Conservation (phyloP, 345 rosid species). For the Nasturtium officinale region DNA sequence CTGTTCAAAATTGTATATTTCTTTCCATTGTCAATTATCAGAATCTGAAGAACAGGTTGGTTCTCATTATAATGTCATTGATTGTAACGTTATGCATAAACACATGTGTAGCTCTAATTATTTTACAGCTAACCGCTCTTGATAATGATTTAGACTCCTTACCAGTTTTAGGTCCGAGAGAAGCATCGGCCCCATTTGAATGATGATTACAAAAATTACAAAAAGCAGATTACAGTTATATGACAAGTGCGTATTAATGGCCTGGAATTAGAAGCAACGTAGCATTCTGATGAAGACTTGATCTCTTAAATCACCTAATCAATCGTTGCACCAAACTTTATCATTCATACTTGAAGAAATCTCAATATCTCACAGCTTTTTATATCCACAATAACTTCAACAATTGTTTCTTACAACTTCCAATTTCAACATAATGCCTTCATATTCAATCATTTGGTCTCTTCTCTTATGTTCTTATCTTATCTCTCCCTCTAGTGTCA, state of each 20-base stretch:
- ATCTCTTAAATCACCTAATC: slow-evolving; percentile 53
- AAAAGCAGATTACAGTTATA: background rate
- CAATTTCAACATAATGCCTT: slow-evolving; percentile 55
- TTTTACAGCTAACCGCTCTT: slow-evolving; percentile 10
- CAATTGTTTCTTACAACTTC: slow-evolving; percentile 28
- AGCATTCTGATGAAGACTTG: slow-evolving; percentile 50
- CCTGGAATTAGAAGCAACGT: slow-evolving; percentile 54
- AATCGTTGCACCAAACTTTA: slow-evolving; percentile 54
- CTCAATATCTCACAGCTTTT: background rate
- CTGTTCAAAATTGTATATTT: slow-evolving; percentile 26
- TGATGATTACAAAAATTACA: background rate
- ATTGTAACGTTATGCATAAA: slow-evolving; percentile 26
- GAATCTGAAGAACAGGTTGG: slow-evolving; percentile 22
- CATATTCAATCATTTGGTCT: slow-evolving; percentile 37
- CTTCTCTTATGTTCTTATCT: slow-evolving; percentile 46
- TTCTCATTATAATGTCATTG: slow-evolving; percentile 30
- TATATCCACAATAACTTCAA: slow-evolving; percentile 35
- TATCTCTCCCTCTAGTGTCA: slow-evolving; percentile 44
- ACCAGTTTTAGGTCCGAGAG: slow-evolving; percentile 46
- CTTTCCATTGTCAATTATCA: background rate
- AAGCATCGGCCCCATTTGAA: slow-evolving; percentile 30
- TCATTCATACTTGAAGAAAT: slow-evolving; percentile 23
- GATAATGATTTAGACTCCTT: slow-evolving; percentile 41
- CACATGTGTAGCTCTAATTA: background rate
- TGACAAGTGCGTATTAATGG: slow-evolving; percentile 27